Evolutionary conservation across 805 yeast species (phyloP).

Genomic region (Kazachstania taianensis): DNA sequence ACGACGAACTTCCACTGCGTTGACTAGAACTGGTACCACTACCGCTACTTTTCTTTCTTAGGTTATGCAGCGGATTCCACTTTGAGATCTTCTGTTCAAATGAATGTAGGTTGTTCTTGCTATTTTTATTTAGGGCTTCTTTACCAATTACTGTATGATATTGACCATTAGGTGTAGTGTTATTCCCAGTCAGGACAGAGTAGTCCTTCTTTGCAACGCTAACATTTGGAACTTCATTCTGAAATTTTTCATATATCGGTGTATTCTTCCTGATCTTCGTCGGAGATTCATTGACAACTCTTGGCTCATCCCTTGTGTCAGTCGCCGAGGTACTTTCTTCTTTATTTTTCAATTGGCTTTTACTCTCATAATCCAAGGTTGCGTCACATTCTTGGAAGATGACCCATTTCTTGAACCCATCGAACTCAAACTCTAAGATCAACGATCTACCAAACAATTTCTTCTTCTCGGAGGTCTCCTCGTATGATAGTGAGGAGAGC

Average conservation of each 20-base stretch:
- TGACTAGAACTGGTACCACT: slow-evolving; percentile 6
- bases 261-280: slow-evolving; percentile 12
- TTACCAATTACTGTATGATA: slow-evolving; percentile 22
- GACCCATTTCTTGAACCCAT: slow-evolving; percentile 71
- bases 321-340: slow-evolving; percentile 6
- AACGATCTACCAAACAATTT: slow-evolving; percentile 70
- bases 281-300: neutral
- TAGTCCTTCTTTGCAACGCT: slow-evolving; percentile 3
- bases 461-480: slow-evolving; percentile 56
- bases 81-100: slow-evolving; percentile 23
- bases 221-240: slow-evolving; percentile 11
- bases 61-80: slow-evolving; percentile 24
- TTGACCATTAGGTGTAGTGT: slow-evolving; percentile 6
- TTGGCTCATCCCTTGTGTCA: neutral
- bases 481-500: slow-evolving; percentile 68
- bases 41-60: slow-evolving; percentile 19
- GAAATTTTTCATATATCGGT: slow-evolving; percentile 22
- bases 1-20: slow-evolving; percentile 8
- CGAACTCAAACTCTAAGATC: slow-evolving; percentile 70
- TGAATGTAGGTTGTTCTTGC: slow-evolving; percentile 13
- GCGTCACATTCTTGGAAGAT: slow-evolving; percentile 59
- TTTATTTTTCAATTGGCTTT: slow-evolving; percentile 7
- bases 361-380: slow-evolving; percentile 13
- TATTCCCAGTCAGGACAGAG: neutral
- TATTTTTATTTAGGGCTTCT: slow-evolving; percentile 13